Percentiles rank a stretch among this genome's conserved stretches.
These are phyloP conservation scores for Trypanosoma mega DNA, from an alignment of 208 protist genomes.

Conservation along the genomic window DNA sequence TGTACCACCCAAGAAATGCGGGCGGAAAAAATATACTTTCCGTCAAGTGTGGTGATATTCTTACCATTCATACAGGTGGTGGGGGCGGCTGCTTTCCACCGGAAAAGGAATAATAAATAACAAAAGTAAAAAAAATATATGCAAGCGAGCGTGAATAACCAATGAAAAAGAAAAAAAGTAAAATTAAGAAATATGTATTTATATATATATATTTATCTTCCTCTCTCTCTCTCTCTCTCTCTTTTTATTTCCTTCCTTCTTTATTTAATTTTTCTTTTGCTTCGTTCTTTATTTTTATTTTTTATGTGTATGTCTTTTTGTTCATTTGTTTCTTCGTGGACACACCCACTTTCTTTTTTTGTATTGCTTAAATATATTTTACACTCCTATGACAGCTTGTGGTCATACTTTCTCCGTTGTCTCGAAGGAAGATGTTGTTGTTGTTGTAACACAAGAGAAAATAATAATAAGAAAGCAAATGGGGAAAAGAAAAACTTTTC, in stretches of 20 bases:
- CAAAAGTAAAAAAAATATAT: too few relatives aligned
- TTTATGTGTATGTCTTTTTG: background rate
- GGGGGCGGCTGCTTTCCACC: constrained; percentile 53
- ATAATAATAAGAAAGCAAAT: background rate
- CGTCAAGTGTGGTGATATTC: constrained; percentile 51
- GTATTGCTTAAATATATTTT: too few relatives aligned
- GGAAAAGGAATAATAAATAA: too few relatives aligned
- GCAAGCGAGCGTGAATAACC: too few relatives aligned
- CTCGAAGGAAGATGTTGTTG: background rate
- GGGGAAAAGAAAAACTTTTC: background rate
- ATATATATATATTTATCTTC: constrained; percentile 2
- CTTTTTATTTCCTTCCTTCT: background rate
- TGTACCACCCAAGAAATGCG: constrained; percentile 56
- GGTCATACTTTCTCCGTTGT: too few relatives aligned
- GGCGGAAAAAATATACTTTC: constrained; percentile 60
- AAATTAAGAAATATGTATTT: background rate
- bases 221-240: background rate
- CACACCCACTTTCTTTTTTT: too few relatives aligned
- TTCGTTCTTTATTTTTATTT: background rate
- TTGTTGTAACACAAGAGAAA: background rate
- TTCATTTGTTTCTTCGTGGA: constrained; percentile 11
- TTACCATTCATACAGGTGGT: constrained; percentile 55
- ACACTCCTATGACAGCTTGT: too few relatives aligned
- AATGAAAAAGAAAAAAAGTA: constrained; percentile 2
- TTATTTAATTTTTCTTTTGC: constrained; percentile 4